A percentile compares a stretch with the other conserved stretches of the same genome.
phyloP scores from a whole-genome alignment of 306 rosid species.

The Canavalia gladiata region DNA sequence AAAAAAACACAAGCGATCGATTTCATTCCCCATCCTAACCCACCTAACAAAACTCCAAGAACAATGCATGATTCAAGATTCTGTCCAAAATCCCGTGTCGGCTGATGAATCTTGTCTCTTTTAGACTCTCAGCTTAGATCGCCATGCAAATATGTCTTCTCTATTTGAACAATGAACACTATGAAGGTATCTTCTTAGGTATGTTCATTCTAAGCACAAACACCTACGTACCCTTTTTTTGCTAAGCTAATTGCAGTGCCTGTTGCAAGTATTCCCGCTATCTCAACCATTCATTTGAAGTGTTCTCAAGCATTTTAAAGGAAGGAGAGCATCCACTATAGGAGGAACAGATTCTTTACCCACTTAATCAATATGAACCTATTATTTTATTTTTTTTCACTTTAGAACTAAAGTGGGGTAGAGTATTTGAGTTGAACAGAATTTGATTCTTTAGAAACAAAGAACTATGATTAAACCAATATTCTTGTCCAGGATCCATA shows the following conservation, averaged over 20 bases:
- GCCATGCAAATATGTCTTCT: too few relatives aligned
- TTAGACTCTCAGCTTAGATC: too few relatives aligned
- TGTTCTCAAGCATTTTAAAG: background rate
- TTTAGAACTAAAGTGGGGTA: background rate
- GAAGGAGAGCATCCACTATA: background rate
- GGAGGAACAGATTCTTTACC: slow-evolving; percentile 4
- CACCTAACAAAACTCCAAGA: too few relatives aligned
- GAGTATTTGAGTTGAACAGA: background rate
- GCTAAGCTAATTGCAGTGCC: background rate
- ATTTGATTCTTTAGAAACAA: slow-evolving; percentile 14
- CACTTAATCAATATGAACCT: background rate
- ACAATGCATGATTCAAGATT: too few relatives aligned
- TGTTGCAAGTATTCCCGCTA: background rate
- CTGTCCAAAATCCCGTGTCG: too few relatives aligned
- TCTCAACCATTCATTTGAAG: background rate
- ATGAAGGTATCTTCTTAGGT: too few relatives aligned
- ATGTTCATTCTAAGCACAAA: background rate
- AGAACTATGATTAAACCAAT: background rate
- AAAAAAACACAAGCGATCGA: too few relatives aligned
- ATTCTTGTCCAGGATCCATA: background rate
- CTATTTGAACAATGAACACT: too few relatives aligned
- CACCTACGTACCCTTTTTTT: background rate
- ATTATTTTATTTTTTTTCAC: background rate
- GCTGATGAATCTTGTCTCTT: too few relatives aligned
- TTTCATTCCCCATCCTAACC: too few relatives aligned